Percentiles rank a stretch among this genome's conserved stretches.
Evolutionary conservation across 2,329 filamentous ascomycete species (phyloP).

Genomic region (Didymella pinodella): DNA sequence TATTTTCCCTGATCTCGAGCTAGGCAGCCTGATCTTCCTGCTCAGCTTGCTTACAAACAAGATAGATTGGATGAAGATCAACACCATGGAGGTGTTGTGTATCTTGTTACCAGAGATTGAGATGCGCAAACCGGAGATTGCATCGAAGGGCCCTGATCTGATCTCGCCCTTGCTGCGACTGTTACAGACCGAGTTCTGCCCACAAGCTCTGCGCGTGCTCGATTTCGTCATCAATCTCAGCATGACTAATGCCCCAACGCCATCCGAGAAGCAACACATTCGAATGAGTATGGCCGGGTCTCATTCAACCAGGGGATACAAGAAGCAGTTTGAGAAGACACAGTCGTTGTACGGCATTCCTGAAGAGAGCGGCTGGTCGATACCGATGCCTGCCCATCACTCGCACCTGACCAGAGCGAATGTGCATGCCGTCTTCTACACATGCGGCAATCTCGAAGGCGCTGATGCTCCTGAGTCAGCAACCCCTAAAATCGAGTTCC

Average conservation of each 20-base stretch:
- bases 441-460: conserved; percentile 68
- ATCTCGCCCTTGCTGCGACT: conserved; percentile 91
- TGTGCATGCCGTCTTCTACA: conserved; percentile 95
- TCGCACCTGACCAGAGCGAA: conserved; percentile 87
- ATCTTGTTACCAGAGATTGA: conserved; percentile 88
- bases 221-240: conserved; percentile 97
- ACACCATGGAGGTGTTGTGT: conserved; percentile 89
- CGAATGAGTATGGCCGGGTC: conserved; percentile 98
- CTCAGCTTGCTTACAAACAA: conserved; percentile 92
- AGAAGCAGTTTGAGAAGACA: conserved; percentile 93
- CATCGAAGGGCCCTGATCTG: conserved; percentile 89
- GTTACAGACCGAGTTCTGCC: conserved; percentile 91
- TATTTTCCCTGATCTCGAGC: conserved; percentile 84
- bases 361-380: conserved; percentile 94
- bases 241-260: conserved; percentile 77
- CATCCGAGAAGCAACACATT: conserved; percentile 92
- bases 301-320: conserved; percentile 78
- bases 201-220: conserved; percentile 87
- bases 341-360: conserved; percentile 97
- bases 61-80: conserved; percentile 86
- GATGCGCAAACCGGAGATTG: conserved; percentile 89
- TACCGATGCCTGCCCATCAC: conserved; percentile 90
- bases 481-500: conserved; percentile 91
- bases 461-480: conserved; percentile 65
- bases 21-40: conserved; percentile 85